Evolutionary conservation across 2,329 filamentous ascomycete species (phyloP).

Genomic region (Penicillium italicum): DNA sequence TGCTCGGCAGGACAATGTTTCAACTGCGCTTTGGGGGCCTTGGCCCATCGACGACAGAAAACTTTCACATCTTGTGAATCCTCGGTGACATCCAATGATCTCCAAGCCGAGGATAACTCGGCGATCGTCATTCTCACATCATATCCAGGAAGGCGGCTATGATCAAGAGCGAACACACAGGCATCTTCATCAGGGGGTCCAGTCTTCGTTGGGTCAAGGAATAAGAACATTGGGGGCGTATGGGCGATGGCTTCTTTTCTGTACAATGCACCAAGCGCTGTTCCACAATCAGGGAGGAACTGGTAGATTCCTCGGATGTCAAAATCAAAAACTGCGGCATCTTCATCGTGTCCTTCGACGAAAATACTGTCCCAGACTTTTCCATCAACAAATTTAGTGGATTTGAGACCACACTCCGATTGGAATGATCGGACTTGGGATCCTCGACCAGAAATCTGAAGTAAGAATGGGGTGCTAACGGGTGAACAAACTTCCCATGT

Average conservation of each 20-base stretch:
- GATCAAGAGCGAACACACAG: constrained; percentile 56
- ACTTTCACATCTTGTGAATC: constrained; percentile 22
- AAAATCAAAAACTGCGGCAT: constrained; percentile 28
- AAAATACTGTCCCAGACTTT: constrained; percentile 45
- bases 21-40: constrained; percentile 23
- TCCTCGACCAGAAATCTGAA: constrained; percentile 38
- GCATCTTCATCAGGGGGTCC: constrained; percentile 47
- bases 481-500: constrained; percentile 47
- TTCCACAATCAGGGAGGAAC: constrained; percentile 55
- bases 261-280: constrained; percentile 54
- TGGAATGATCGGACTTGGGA: constrained; percentile 38
- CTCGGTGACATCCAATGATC: constrained; percentile 30
- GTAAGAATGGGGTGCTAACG: constrained; percentile 31
- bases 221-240: constrained; percentile 49
- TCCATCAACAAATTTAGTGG: constrained; percentile 37
- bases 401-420: constrained; percentile 39
- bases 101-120: constrained; percentile 46
- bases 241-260: constrained; percentile 32
- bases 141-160: constrained; percentile 45
- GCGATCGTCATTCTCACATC: constrained; percentile 48
- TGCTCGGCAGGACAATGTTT: constrained; percentile 15
- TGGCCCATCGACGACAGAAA: constrained; percentile 31
- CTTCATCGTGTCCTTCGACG: constrained; percentile 35
- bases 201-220: constrained; percentile 54
- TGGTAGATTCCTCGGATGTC: constrained; percentile 52